Percentiles rank a stretch among this genome's conserved stretches.
Evolutionary conservation across 2,329 filamentous ascomycete species (phyloP).

Genomic region (Bipolaris cookei): DNA sequence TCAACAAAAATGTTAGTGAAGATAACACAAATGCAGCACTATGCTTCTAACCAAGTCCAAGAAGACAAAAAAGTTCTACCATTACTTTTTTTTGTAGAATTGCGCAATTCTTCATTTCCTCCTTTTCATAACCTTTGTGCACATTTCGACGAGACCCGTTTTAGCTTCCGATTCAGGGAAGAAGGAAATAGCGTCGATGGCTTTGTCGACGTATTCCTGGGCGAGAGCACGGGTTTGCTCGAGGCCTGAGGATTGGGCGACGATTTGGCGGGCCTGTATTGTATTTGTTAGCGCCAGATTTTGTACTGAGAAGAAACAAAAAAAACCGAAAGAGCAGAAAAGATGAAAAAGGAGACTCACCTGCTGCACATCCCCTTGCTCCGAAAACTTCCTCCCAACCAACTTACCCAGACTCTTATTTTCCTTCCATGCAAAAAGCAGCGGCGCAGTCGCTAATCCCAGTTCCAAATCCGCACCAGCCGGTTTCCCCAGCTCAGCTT

Average conservation of each 20-base stretch:
- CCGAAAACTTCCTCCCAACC: slow-evolving; percentile 87
- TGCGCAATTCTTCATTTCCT: slow-evolving; percentile 67
- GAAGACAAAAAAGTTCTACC: too few species aligned
- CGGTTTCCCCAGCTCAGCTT: slow-evolving; percentile 87
- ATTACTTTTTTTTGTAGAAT: neutral
- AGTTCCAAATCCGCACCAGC: slow-evolving; percentile 93
- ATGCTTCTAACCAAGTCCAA: too few species aligned
- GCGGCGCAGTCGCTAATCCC: slow-evolving; percentile 88
- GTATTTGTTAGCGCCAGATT: too few species aligned
- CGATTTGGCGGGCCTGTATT: slow-evolving; percentile 88
- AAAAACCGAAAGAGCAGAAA: too few species aligned
- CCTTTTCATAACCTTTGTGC: slow-evolving; percentile 85
- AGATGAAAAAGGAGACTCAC: slow-evolving; percentile 63
- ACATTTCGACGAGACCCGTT: slow-evolving; percentile 90
- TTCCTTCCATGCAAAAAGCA: slow-evolving; percentile 94
- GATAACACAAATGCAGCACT: too few species aligned
- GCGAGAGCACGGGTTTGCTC: slow-evolving; percentile 91
- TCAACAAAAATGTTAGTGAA: too few species aligned
- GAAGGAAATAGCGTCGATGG: slow-evolving; percentile 78
- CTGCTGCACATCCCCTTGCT: slow-evolving; percentile 81
- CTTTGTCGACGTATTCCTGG: slow-evolving; percentile 87
- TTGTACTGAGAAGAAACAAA: too few species aligned
- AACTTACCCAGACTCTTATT: slow-evolving; percentile 82
- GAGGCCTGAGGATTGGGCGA: slow-evolving; percentile 82
- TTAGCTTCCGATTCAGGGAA: slow-evolving; percentile 98